Evolutionary conservation across 805 yeast species (phyloP), one percentile per base, ranked within the genome.

Genomic region (Brettanomyces nanus): DNA sequence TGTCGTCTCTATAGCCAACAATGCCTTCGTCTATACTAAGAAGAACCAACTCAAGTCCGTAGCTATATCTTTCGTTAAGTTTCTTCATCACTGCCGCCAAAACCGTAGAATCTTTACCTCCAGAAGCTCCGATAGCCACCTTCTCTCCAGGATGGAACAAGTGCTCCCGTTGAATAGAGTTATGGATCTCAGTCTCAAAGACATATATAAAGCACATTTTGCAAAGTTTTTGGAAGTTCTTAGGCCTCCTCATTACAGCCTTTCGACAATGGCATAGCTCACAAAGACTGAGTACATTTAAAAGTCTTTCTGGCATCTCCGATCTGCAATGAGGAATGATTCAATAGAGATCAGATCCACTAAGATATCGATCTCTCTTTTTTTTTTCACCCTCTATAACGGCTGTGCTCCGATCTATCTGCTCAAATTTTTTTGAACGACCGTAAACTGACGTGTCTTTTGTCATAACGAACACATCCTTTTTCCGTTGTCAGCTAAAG

Each of bases 51-150:
- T 85, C 69, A n/a, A 92, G 71, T 0, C 95, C 95, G 58, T 92
- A 92, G 52, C 84, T 63, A 61, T 92, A 76, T 40, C 96, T 66
- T 52, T 87, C 96, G 55, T 92, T 92, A 44, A 92, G 64, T 0
- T 90, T 74, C 53, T 87, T 92, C 59, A 92, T 60, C 3, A 92
- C 75, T 33, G 89, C 77, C 0, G 97, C 98, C 22, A 92, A 63
- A 1, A 92, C 99, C 0, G 99, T 92, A 4, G 96, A 85, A 58
- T 92, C 99, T 52, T 92, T 92, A 37, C 99, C 99, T 19, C 99
- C 99, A 1, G 96, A 85, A 0, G 99, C 99, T 14, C 99, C 99
- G 19, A 92, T 89, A 14, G 97, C 98, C 2, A 92, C 89, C 20
- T 65, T 71, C 53, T 92, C 98, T 13, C 97, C 97, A 0, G 63